Conservation (phyloP, 139 green algal genomes). For the Pleodorina starrii region DNA sequence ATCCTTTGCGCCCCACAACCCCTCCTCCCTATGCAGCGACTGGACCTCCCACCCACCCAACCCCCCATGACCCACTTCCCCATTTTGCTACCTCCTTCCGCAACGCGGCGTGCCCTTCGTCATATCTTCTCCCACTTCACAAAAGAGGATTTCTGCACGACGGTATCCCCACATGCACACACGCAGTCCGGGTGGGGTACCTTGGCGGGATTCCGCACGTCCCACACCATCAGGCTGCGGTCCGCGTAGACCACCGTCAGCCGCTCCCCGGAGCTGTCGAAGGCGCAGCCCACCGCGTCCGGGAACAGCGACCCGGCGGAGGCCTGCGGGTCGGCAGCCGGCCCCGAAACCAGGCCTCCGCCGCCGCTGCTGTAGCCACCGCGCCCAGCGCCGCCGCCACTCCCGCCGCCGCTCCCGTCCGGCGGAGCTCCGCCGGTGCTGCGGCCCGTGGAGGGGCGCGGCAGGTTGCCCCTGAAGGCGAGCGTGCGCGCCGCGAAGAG, state of each 20-base stretch:
- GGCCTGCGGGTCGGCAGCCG: not conserved
- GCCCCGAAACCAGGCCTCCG: not conserved
- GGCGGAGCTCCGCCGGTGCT: not conserved
- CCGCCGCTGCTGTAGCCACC: not conserved
- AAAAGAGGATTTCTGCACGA: too few relatives aligned
- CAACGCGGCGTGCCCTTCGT: too few relatives aligned
- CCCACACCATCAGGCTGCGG: slow-evolving; percentile 62
- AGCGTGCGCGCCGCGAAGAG: slow-evolving; percentile 60
- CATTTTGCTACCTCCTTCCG: too few relatives aligned
- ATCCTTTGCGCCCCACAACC: too few relatives aligned
- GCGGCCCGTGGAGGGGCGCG: slow-evolving; percentile 15
- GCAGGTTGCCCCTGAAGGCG: slow-evolving; percentile 55
- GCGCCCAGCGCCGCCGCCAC: too few relatives aligned
- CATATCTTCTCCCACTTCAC: too few relatives aligned
- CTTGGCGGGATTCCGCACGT: slow-evolving; percentile 51
- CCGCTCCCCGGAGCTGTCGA: slow-evolving; percentile 47
- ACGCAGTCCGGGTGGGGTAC: too few relatives aligned
- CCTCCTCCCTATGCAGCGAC: too few relatives aligned
- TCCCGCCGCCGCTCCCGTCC: not conserved
- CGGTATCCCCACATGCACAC: too few relatives aligned
- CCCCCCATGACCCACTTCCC: too few relatives aligned
- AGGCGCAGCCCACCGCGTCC: slow-evolving; percentile 56
- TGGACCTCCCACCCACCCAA: too few relatives aligned
- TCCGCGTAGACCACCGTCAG: slow-evolving; percentile 71
- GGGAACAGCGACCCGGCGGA: slow-evolving; percentile 47